Base-by-base conservation (phyloP, 2,329 filamentous ascomycete species). In the Hirsutella minnesotensis region DNA sequence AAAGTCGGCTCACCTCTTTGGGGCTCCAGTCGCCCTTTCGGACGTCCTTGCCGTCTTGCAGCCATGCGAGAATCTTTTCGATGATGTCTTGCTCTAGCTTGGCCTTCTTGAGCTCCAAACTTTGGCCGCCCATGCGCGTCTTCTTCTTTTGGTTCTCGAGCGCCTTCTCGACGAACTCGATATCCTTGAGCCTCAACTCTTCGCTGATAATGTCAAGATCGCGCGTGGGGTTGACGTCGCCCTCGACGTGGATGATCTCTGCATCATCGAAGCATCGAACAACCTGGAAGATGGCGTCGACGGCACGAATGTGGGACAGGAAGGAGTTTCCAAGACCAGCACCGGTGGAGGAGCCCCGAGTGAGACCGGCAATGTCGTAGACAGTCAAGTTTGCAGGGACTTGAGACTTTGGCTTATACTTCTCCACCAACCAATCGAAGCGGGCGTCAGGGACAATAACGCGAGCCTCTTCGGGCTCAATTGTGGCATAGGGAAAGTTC, bases 401-500 rank as follows among this genome's bases (percentile, higher is more conserved):
- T 51, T 77, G 70, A 38, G 90, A 96, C 74, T 96, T 96, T 62
- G 92, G 92, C 68, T 95, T 89, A 77, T 96, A 98, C 66, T 95
- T 92, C 53, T 92, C 75, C 65, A 81, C 85, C 41, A 98, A 76
- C 89, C 88, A 95, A 72, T 96, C 88, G 68, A 86, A 98, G 48
- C 92, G 84, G 49, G 86, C 86, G 69, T 98, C 92, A 38, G 92
- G 94, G 29, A 98, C 92, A 56, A 98, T 80, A 66, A 98, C 92
- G 56, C 90, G 87, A 50, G 92, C 87, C 72, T 98, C 92, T 73
- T 98, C 94, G 39, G 92, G 92, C 55, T 98, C 89, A 67, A 98
- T 98, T 58, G 92, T 98, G 61, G 92, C 92, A 73, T 94, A 98
- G 44, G 92, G 92, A 64, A 96, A 98, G 72, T 98, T 98, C 81